These are phyloP conservation scores for Alternaria postmessia DNA, from an alignment of 2,329 filamentous ascomycete genomes.

Conservation along the genomic window DNA sequence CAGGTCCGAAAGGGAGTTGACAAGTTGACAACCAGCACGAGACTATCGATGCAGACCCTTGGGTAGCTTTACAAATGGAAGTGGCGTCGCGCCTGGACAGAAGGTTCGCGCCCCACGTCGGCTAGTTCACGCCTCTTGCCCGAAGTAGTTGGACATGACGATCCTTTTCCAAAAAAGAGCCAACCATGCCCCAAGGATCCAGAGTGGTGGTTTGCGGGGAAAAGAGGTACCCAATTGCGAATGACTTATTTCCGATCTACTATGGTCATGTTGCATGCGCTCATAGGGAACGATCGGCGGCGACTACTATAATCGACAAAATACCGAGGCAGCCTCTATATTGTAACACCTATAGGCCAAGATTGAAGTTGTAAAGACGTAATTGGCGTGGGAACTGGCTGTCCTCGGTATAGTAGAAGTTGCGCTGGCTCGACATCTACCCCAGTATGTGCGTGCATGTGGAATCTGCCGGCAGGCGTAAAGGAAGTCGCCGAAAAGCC, in stretches of 20 bases:
- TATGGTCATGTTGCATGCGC: conserved; percentile 1
- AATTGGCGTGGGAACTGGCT: not conserved
- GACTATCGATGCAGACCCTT: conserved; percentile 3
- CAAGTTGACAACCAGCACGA: not conserved
- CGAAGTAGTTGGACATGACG: not conserved
- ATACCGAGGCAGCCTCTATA: conserved; percentile 2
- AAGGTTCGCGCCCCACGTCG: conserved; percentile 4
- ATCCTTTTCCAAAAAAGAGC: not conserved
- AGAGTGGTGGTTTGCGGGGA: conserved; percentile 6
- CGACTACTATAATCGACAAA: not conserved
- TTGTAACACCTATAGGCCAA: not conserved
- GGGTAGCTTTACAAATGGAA: not conserved
- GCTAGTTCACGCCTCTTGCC: conserved; percentile 12
- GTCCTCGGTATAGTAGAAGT: not conserved
- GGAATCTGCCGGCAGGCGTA: not conserved
- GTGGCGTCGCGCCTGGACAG: conserved; percentile 4
- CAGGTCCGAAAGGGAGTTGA: not conserved
- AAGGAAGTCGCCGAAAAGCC: not conserved
- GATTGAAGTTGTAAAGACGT: conserved; percentile 2
- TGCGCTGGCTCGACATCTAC: not conserved
- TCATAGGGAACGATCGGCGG: conserved; percentile 1
- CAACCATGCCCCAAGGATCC: not conserved
- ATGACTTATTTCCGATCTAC: conserved; percentile 1
- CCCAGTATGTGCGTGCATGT: not conserved
- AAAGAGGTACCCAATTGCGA: not conserved